Percentiles rank a stretch among this genome's conserved stretches.
These are phyloP conservation scores for Aspergillus neoniger DNA, from an alignment of 2,329 filamentous ascomycete species.

Conservation along the genomic window DNA sequence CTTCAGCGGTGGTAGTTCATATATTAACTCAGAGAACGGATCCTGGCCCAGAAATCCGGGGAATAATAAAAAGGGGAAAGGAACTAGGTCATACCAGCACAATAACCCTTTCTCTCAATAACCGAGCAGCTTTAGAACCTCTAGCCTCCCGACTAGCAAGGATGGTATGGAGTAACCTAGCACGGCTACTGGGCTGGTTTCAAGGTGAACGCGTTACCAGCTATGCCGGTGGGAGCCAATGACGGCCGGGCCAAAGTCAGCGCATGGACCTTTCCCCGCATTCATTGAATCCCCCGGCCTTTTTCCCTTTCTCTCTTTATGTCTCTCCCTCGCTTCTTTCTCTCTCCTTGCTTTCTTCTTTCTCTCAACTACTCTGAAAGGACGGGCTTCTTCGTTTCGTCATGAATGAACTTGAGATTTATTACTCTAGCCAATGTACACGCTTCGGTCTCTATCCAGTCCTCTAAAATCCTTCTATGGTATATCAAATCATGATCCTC, in stretches of 20 bases:
- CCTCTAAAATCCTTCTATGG: conserved; percentile 8
- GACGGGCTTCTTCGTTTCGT: background rate
- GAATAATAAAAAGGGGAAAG: too few relatives aligned
- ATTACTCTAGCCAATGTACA: conserved; percentile 3
- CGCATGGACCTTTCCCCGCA: conserved; percentile 13
- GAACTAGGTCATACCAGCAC: background rate
- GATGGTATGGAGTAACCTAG: background rate
- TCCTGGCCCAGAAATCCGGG: too few relatives aligned
- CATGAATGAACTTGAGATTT: conserved; percentile 4
- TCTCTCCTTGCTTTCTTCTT: background rate
- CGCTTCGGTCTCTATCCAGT: conserved; percentile 11
- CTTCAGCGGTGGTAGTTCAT: too few relatives aligned
- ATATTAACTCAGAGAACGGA: too few relatives aligned
- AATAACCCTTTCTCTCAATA: background rate
- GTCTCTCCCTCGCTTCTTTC: background rate
- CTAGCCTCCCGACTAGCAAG: background rate
- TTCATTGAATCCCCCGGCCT: conserved; percentile 6
- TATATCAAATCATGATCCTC: conserved; percentile 5
- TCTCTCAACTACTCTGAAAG: background rate
- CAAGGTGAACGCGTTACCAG: background rate
- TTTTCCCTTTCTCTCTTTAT: background rate
- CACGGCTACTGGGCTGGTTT: background rate
- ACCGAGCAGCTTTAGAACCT: background rate
- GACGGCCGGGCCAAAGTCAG: conserved; percentile 8
- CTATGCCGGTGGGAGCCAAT: conserved; percentile 1